Evolutionary conservation across 2,329 filamentous ascomycete species (phyloP).

Genomic region (Apiospora koreana): DNA sequence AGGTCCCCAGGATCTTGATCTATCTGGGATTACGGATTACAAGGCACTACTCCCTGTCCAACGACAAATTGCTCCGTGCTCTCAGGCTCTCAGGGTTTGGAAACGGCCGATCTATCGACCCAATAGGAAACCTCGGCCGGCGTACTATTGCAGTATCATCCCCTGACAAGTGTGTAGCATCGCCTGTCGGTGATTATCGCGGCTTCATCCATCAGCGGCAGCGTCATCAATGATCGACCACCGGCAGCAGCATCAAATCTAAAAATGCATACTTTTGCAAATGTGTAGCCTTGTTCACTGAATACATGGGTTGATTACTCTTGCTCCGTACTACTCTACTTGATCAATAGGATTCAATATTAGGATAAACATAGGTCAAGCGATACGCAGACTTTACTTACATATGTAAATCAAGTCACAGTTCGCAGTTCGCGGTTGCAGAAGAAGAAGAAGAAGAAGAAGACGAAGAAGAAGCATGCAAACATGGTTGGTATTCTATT

Average conservation of each 20-base stretch:
- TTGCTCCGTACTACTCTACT: neutral
- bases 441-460: neutral
- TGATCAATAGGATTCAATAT: neutral
- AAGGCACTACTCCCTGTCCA: neutral
- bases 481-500: neutral
- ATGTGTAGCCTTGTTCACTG: neutral
- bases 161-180: neutral
- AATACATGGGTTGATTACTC: neutral
- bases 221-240: slow-evolving; percentile 20
- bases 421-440: neutral
- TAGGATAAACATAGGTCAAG: neutral
- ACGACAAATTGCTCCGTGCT: slow-evolving; percentile 17
- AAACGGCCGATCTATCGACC: slow-evolving; percentile 19
- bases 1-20: slow-evolving; percentile 7
- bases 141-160: slow-evolving; percentile 16
- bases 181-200: slow-evolving; percentile 5
- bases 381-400: neutral
- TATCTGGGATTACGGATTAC: slow-evolving; percentile 5
- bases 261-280: neutral
- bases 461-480: neutral
- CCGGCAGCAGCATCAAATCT: slow-evolving; percentile 5
- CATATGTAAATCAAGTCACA: neutral
- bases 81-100: slow-evolving; percentile 1
- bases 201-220: neutral
- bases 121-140: slow-evolving; percentile 20